A percentile compares a stretch with the other conserved stretches of the same genome.
Evolutionary conservation across 2,329 filamentous ascomycete genomes (phyloP).

Genomic region (Monosporascus sp.): DNA sequence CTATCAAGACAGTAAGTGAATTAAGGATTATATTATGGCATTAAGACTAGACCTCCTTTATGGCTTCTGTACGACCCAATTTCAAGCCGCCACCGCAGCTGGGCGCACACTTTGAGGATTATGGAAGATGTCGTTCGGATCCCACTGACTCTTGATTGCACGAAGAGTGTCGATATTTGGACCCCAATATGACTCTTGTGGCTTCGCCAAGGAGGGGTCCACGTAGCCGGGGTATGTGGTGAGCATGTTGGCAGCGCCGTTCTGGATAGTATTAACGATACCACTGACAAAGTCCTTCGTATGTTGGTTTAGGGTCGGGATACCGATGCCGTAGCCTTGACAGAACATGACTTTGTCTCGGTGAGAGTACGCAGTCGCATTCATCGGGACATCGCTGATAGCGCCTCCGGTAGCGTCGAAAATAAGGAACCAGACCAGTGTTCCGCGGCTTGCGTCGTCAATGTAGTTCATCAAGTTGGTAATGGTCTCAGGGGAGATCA

Average conservation of each 20-base stretch:
- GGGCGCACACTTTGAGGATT: constrained; percentile 53
- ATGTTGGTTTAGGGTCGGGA: constrained; percentile 38
- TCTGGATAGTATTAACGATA: constrained; percentile 41
- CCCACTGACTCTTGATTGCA: constrained; percentile 46
- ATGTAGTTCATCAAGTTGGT: constrained; percentile 50
- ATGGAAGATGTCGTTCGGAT: constrained; percentile 51
- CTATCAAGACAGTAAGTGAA: constrained; percentile 1
- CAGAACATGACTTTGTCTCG: constrained; percentile 61
- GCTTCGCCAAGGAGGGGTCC: constrained; percentile 43
- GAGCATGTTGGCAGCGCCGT: constrained; percentile 31
- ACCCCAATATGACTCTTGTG: constrained; percentile 52
- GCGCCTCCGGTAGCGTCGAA: constrained; percentile 60
- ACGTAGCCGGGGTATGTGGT: constrained; percentile 62
- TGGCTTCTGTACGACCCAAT: too few species aligned
- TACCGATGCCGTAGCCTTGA: constrained; percentile 54
- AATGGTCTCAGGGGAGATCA: constrained; percentile 41
- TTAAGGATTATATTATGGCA: constrained; percentile 11
- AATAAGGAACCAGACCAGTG: constrained; percentile 55
- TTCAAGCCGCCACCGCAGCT: constrained; percentile 1
- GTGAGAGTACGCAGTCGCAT: constrained; percentile 59
- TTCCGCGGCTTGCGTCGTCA: constrained; percentile 43
- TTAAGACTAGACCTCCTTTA: constrained; percentile 4
- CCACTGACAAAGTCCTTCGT: constrained; percentile 48
- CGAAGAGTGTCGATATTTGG: constrained; percentile 43
- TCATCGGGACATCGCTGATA: constrained; percentile 47